Base-by-base conservation (phyloP, 2,329 filamentous ascomycete genomes). In the Drechslerella coelobrocha region DNA sequence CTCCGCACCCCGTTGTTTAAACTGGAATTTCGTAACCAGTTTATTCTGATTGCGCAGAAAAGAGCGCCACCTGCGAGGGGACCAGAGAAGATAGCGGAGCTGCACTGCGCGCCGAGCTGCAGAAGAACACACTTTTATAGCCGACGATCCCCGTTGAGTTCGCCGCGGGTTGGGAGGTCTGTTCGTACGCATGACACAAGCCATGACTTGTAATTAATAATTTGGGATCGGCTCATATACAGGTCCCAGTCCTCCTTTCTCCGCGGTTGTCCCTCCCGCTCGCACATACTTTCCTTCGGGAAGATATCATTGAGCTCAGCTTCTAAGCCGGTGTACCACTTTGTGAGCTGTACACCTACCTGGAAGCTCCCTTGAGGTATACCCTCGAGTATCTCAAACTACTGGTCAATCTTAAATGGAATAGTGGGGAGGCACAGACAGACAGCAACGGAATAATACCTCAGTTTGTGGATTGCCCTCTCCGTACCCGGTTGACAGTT, bases 61-160 rank as follows among this genome's bases (percentile, higher is more conserved):
- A n/a, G n/a, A n/a, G n/a, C n/a, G n/a, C n/a, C n/a, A n/a, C n/a
- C n/a, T n/a, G n/a, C n/a, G n/a, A n/a, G n/a, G n/a, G n/a, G n/a
- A n/a, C n/a, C n/a, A n/a, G n/a, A n/a, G n/a, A n/a, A n/a, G n/a
- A n/a, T n/a, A n/a, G n/a, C n/a, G n/a, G n/a, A n/a, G n/a, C n/a
- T n/a, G n/a, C n/a, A n/a, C 34, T 31, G 19, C 14, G 21, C 19
- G 26, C 31, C 29, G 29, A 21, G 53, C 27, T 14, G 54, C 24
- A 57, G 41, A 45, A 27, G 37, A 27, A 57, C 12, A 34, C n/a
- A n/a, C n/a, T 48, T 61, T 45, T 57, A 57, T 57, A 61, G 55
- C 34, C 19, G 57, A 47, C 51, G 26, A 51, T 51, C 41, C 27
- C 56, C 51, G 56, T 56, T 48, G 39, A 14, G 54, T 8, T 19